phyloP scores from a whole-genome alignment of 768 basidiomycete species.

The Macrocybe gigantea region DNA sequence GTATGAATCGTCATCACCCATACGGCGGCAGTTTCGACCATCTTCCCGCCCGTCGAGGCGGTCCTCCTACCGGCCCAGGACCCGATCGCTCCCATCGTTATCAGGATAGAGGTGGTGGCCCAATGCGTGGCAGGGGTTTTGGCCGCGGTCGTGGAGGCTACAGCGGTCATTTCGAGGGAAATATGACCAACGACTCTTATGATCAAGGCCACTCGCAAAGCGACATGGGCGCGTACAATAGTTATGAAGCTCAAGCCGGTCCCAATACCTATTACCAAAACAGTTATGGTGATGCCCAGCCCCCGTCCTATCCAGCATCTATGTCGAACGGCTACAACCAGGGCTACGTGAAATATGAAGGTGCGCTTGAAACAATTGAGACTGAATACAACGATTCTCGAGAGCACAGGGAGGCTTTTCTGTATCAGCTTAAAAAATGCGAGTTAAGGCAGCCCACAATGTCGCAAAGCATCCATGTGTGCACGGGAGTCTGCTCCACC shows the following conservation, averaged over 20 bases:
- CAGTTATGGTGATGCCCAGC: slow-evolving; percentile 47
- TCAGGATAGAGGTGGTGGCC: slow-evolving; percentile 50
- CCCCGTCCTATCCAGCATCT: slow-evolving; percentile 47
- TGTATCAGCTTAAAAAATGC: slow-evolving; percentile 26
- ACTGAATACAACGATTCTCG: slow-evolving; percentile 39
- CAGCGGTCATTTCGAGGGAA: slow-evolving; percentile 44
- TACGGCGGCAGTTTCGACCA: slow-evolving; percentile 66
- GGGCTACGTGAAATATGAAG: slow-evolving; percentile 68
- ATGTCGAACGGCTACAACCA: slow-evolving; percentile 49
- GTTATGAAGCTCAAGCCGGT: slow-evolving; percentile 51
- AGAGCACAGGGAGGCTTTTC: slow-evolving; percentile 34
- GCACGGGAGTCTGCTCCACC: slow-evolving; percentile 26
- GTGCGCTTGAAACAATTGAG: slow-evolving; percentile 72
- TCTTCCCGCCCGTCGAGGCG: slow-evolving; percentile 51
- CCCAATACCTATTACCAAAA: slow-evolving; percentile 65
- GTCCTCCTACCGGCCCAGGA: slow-evolving; percentile 59
- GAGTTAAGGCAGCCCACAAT: slow-evolving; percentile 47
- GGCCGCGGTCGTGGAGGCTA: slow-evolving; percentile 30
- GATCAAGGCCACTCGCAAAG: slow-evolving; percentile 61
- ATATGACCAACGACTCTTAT: slow-evolving; percentile 48
- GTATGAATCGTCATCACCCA: slow-evolving; percentile 89
- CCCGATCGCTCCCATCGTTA: slow-evolving; percentile 68
- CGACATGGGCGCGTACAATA: slow-evolving; percentile 63
- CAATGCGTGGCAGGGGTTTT: slow-evolving; percentile 39
- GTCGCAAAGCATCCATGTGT: slow-evolving; percentile 24